phyloP scores from a whole-genome alignment of 495 filamentous ascomycete species.

The Geopyxis carbonaria region DNA sequence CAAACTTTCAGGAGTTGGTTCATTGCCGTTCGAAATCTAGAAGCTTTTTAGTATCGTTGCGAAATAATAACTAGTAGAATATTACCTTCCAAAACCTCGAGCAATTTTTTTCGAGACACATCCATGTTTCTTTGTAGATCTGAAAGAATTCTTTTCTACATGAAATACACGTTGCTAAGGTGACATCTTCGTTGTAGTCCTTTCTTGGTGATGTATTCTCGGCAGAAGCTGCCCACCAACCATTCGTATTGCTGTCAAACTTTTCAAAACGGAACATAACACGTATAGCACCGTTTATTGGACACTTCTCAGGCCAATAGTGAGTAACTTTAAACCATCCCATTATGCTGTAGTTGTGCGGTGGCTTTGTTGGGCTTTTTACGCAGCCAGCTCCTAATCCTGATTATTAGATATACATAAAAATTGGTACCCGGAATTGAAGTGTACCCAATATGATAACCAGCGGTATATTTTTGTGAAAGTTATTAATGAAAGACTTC shows the following conservation, averaged over 20 bases:
- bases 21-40: too few species aligned
- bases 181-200: constrained; percentile 28
- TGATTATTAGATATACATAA: constrained; percentile 2
- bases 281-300: constrained; percentile 26
- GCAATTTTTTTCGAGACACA: constrained; percentile 48
- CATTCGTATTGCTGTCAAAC: constrained; percentile 35
- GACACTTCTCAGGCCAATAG: constrained; percentile 49
- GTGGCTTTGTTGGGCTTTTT: constrained; percentile 36
- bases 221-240: constrained; percentile 47
- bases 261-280: constrained; percentile 57
- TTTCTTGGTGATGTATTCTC: constrained; percentile 9
- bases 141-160: constrained; percentile 30
- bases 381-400: constrained; percentile 17
- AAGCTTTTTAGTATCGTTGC: too few species aligned
- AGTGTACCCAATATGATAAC: constrained; percentile 43
- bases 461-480: constrained; percentile 29
- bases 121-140: constrained; percentile 46
- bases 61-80: constrained; percentile 33
- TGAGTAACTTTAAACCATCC: constrained; percentile 56
- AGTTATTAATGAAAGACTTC: constrained; percentile 28
- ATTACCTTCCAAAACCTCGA: constrained; percentile 35
- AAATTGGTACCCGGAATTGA: background rate
- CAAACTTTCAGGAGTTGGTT: too few species aligned
- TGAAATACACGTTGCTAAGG: constrained; percentile 26
- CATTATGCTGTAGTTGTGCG: constrained; percentile 52